Evolutionary conservation across 495 filamentous ascomycete species (phyloP).

Genomic region (Daldinia concentrica): DNA sequence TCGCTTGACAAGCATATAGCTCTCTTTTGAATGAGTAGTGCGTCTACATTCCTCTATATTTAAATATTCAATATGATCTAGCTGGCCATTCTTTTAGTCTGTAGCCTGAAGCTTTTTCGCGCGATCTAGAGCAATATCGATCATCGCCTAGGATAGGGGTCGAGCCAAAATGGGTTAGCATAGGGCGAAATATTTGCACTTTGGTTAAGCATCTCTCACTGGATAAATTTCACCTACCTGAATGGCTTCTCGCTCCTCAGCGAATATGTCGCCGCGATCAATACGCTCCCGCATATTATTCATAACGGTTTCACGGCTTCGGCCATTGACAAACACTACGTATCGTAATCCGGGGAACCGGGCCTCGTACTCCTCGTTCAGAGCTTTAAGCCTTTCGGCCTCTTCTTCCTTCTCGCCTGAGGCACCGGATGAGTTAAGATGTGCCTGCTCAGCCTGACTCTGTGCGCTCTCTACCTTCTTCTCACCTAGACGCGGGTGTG

Average conservation of each 20-base stretch:
- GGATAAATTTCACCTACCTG: conserved; percentile 60
- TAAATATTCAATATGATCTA: background rate
- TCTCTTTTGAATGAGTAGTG: background rate
- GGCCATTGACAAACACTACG: conserved; percentile 92
- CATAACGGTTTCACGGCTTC: conserved; percentile 77
- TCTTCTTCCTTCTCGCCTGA: conserved; percentile 52
- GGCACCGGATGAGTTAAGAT: conserved; percentile 62
- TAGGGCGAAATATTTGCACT: background rate
- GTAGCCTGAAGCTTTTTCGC: conserved; percentile 20
- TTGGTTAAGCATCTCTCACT: conserved; percentile 25
- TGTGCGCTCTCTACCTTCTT: conserved; percentile 75
- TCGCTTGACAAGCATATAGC: background rate
- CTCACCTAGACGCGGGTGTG: conserved; percentile 87
- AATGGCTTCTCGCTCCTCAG: conserved; percentile 78
- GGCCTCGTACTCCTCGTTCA: conserved; percentile 86
- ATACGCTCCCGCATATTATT: conserved; percentile 85
- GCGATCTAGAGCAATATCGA: conserved; percentile 39
- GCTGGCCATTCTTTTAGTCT: background rate
- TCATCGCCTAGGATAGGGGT: conserved; percentile 28
- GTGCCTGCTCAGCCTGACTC: conserved; percentile 81
- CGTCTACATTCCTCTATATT: background rate
- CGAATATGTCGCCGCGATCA: conserved; percentile 68
- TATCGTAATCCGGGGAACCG: conserved; percentile 86
- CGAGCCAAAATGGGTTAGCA: conserved; percentile 12
- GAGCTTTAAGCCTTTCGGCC: conserved; percentile 62